Evolutionary conservation across 2,329 filamentous ascomycete species (phyloP).

Genomic region (Endocalyx cinctus): DNA sequence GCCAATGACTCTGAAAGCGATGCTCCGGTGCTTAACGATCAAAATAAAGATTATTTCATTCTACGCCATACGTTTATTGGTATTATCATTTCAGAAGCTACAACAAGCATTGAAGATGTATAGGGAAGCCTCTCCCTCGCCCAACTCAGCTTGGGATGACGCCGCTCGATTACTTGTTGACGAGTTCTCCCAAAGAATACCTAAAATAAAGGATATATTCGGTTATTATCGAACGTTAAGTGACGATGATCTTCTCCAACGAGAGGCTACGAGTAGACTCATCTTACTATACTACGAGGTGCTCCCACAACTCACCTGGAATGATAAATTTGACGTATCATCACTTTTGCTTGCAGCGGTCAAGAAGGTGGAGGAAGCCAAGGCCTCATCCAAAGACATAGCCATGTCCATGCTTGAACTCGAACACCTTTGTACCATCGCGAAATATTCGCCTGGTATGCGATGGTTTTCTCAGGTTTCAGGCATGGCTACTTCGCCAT

Average conservation of each 20-base stretch:
- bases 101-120: constrained; percentile 59
- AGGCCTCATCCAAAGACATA: constrained; percentile 43
- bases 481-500: constrained; percentile 61
- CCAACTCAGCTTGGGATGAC: constrained; percentile 62
- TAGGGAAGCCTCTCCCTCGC: constrained; percentile 34
- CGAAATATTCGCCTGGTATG: constrained; percentile 76
- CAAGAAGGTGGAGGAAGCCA: constrained; percentile 51
- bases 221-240: constrained; percentile 65
- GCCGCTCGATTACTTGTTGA: constrained; percentile 63
- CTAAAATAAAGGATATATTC: constrained; percentile 77
- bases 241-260: constrained; percentile 66
- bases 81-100: constrained; percentile 76
- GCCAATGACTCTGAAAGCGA: constrained; percentile 72
- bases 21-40: constrained; percentile 74
- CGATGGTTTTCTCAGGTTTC: constrained; percentile 81
- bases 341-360: constrained; percentile 67
- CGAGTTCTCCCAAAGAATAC: constrained; percentile 74
- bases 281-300: constrained; percentile 81
- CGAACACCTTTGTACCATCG: constrained; percentile 76
- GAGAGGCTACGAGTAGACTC: constrained; percentile 73
- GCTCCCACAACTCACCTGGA: constrained; percentile 72
- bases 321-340: constrained; percentile 86
- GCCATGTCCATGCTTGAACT: constrained; percentile 67
- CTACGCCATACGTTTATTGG: constrained; percentile 76
- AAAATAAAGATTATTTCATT: constrained; percentile 77